These are phyloP conservation scores for Litchi chinensis DNA, from an alignment of 345 rosid genomes.

Conservation along the genomic window DNA sequence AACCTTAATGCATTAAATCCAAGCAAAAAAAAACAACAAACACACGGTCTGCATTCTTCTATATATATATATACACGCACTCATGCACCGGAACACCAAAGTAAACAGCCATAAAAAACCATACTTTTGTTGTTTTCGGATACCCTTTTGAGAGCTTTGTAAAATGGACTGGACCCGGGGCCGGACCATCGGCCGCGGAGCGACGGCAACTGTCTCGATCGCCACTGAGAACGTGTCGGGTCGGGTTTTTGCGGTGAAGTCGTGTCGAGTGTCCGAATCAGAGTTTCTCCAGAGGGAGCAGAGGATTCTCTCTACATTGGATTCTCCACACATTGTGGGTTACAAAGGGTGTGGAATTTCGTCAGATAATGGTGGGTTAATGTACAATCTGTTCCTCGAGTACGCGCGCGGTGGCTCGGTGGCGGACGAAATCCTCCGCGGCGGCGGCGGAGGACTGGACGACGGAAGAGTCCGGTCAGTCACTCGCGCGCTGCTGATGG, in stretches of 20 bases:
- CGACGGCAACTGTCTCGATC: slow-evolving; percentile 53
- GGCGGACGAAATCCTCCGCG: slow-evolving; percentile 36
- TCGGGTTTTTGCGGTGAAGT: slow-evolving; percentile 56
- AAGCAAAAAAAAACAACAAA: slow-evolving; percentile 17
- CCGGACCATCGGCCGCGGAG: slow-evolving; percentile 52
- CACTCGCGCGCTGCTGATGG: slow-evolving; percentile 51
- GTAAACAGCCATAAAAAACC: background rate
- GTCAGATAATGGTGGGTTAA: slow-evolving; percentile 46
- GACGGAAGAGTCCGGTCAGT: slow-evolving; percentile 45
- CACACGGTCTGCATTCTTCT: background rate
- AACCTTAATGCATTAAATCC: slow-evolving; percentile 26
- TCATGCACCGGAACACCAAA: background rate
- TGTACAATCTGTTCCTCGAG: slow-evolving; percentile 68
- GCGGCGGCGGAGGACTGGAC: slow-evolving; percentile 40
- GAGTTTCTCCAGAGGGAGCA: slow-evolving; percentile 45
- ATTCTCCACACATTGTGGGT: slow-evolving; percentile 60
- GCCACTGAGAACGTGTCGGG: slow-evolving; percentile 34
- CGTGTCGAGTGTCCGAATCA: slow-evolving; percentile 43
- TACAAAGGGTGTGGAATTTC: slow-evolving; percentile 65
- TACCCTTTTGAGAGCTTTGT: background rate
- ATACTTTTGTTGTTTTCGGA: background rate
- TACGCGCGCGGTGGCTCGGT: slow-evolving; percentile 69
- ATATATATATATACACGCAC: background rate
- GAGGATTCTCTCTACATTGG: slow-evolving; percentile 36
- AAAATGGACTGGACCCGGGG: slow-evolving; percentile 65